Base-by-base conservation (phyloP, 1,284 basidiomycete genomes). In the Trichosporon sp. region DNA sequence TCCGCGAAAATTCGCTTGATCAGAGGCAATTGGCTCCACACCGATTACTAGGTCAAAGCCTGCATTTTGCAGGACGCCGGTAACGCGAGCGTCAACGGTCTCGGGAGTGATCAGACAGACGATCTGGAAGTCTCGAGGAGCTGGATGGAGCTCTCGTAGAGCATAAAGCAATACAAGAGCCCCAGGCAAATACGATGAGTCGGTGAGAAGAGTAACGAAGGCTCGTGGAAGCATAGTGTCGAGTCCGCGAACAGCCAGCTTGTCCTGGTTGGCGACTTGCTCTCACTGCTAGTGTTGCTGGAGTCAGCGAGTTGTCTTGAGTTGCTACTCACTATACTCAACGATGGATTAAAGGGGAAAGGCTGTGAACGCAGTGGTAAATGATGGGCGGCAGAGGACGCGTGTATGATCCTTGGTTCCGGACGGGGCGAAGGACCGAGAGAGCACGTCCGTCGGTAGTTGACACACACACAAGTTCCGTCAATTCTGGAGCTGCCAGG, bases 51-150 rank as follows among this genome's bases (percentile, higher is more conserved):
- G 79, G 80, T 97, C 89, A 80, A 91, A 99, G 6, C 81, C 81
- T 2, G 90, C 90, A 76, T 88, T 88, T 75, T 94, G 88, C 69
- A 98, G 88, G 54, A 90, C 88, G 79, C 91, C 93, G 76, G 96
- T 91, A 63, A 92, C 89, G 65, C 89, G 87, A n/a, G 96, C 91
- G 80, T 93, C 90, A 77, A 98, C 90, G 0, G 92, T 91, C 80
- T 96, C 93, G 67, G 96, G 95, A 4, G 96, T 96, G 74, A 96
- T 93, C 64, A 99, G 86, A 83, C 94, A 97, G 74, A 95, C 90
- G n/a, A 91, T 92, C 78, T 95, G 88, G 79, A 93, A 96, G 75
- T 91, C 87, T 43, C 82, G 78, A 59, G 89, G 89, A 32, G 84
- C 82, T 31, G 88, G 87, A 79, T 95, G 93, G 21, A 95, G 84